phyloP scores from a whole-genome alignment of 345 rosid species.

The Rhodomyrtus tomentosa region DNA sequence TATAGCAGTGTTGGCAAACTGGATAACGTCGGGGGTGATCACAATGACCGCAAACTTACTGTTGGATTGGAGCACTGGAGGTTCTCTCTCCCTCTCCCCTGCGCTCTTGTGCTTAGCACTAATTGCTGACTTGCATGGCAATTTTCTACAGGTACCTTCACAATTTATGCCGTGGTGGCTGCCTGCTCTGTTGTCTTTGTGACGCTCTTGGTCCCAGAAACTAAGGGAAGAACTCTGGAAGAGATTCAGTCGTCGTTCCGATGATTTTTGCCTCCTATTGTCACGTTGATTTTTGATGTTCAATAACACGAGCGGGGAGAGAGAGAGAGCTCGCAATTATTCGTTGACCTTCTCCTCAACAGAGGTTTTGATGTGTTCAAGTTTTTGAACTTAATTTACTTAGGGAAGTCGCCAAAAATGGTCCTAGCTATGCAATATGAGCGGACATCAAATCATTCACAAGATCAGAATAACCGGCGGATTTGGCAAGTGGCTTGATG shows the following conservation, averaged over 20 bases:
- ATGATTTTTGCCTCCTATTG: constrained; percentile 11
- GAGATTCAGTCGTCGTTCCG: constrained; percentile 69
- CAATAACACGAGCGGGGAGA: not conserved
- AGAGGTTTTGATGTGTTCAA: not conserved
- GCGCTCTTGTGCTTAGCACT: not conserved
- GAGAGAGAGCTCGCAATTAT: not conserved
- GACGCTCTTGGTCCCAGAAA: constrained; percentile 51
- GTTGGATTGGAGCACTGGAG: constrained; percentile 33
- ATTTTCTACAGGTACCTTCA: constrained; percentile 40
- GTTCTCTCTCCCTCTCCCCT: constrained; percentile 1
- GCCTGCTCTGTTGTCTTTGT: constrained; percentile 34
- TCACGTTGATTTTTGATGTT: not conserved
- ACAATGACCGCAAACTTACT: constrained; percentile 41
- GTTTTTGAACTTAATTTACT: not conserved
- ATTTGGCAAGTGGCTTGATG: not conserved
- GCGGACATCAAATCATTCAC: not conserved
- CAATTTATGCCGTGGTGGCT: constrained; percentile 28
- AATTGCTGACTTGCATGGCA: not conserved
- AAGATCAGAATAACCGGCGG: not conserved
- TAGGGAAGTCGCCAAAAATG: not conserved
- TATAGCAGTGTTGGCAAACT: constrained; percentile 26
- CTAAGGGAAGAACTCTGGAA: constrained; percentile 62
- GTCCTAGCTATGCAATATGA: not conserved
- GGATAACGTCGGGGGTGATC: constrained; percentile 14
- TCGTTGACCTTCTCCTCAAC: not conserved